phyloP scores from a whole-genome alignment of 2,329 filamentous ascomycete species.

The Penicillium decumbens region DNA sequence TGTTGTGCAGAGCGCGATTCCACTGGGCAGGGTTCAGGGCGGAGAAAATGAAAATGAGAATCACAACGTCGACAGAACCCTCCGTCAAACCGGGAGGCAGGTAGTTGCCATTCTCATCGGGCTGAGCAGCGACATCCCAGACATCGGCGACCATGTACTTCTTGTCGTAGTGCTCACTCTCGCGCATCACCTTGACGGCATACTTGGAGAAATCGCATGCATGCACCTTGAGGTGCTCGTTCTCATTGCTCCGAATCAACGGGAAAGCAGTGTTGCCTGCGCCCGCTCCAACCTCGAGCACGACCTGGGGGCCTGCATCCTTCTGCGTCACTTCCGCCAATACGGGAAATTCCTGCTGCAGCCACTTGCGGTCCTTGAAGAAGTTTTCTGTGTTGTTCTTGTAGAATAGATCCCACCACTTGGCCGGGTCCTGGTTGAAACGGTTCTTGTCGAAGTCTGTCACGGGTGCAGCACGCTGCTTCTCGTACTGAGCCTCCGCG shows the following conservation, averaged over 20 bases:
- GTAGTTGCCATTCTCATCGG: slow-evolving; percentile 42
- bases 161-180: slow-evolving; percentile 68
- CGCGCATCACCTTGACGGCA: slow-evolving; percentile 87
- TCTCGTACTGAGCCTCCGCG: slow-evolving; percentile 74
- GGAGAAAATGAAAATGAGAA: slow-evolving; percentile 97
- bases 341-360: slow-evolving; percentile 91
- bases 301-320: slow-evolving; percentile 62
- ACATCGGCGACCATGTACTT: slow-evolving; percentile 79
- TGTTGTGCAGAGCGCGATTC: slow-evolving; percentile 73
- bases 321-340: slow-evolving; percentile 69
- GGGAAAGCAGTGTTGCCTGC: slow-evolving; percentile 97
- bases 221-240: slow-evolving; percentile 74
- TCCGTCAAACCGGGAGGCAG: slow-evolving; percentile 73
- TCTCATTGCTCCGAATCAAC: slow-evolving; percentile 76
- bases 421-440: slow-evolving; percentile 85
- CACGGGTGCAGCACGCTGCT: slow-evolving; percentile 80
- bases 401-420: slow-evolving; percentile 98
- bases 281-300: slow-evolving; percentile 90
- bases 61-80: slow-evolving; percentile 80
- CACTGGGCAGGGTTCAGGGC: slow-evolving; percentile 82
- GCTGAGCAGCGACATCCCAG: slow-evolving; percentile 76
- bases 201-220: slow-evolving; percentile 96
- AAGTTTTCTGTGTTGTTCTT: slow-evolving; percentile 97
- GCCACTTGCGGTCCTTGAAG: slow-evolving; percentile 98
- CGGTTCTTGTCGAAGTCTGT: slow-evolving; percentile 87